Conservation (phyloP, 495 filamentous ascomycete species). For the Rusavskia elegans region DNA sequence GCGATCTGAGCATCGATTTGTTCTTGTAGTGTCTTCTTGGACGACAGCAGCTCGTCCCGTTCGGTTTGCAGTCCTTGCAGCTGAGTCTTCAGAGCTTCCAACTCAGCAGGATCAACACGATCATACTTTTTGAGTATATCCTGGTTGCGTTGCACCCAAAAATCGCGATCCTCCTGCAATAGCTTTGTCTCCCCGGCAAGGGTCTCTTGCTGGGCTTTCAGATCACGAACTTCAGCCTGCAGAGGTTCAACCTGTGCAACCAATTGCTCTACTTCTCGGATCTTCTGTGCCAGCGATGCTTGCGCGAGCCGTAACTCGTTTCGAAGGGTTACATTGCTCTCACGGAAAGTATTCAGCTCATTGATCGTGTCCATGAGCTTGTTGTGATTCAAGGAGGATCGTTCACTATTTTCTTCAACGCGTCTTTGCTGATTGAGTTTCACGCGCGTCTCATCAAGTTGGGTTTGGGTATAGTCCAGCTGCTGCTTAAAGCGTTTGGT, state of each 20-base stretch:
- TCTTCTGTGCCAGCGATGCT: constrained; percentile 56
- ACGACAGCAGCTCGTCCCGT: constrained; percentile 45
- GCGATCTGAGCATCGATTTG: constrained; percentile 29
- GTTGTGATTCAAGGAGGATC: constrained; percentile 58
- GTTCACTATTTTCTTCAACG: constrained; percentile 52
- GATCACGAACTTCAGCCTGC: constrained; percentile 55
- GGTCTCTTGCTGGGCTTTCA: constrained; percentile 63
- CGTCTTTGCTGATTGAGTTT: constrained; percentile 79
- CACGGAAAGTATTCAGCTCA: constrained; percentile 84
- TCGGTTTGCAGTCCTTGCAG: constrained; percentile 50
- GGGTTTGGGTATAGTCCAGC: constrained; percentile 65
- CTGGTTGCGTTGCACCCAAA: constrained; percentile 84
- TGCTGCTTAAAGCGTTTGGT: constrained; percentile 76
- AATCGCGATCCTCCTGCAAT: constrained; percentile 72
- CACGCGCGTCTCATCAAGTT: constrained; percentile 72
- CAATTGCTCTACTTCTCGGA: constrained; percentile 55
- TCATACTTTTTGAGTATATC: constrained; percentile 93
- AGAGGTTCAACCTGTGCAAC: constrained; percentile 65
- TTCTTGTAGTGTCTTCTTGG: constrained; percentile 42
- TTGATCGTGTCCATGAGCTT: constrained; percentile 87
- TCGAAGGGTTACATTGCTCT: constrained; percentile 77
- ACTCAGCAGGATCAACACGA: constrained; percentile 79
- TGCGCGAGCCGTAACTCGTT: constrained; percentile 70
- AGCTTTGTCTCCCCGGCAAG: constrained; percentile 76
- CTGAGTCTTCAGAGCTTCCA: constrained; percentile 68